These are phyloP conservation scores for Mortierella sp. DNA, from an alignment of 371 early-diverging fungal species.

Conservation along the genomic window DNA sequence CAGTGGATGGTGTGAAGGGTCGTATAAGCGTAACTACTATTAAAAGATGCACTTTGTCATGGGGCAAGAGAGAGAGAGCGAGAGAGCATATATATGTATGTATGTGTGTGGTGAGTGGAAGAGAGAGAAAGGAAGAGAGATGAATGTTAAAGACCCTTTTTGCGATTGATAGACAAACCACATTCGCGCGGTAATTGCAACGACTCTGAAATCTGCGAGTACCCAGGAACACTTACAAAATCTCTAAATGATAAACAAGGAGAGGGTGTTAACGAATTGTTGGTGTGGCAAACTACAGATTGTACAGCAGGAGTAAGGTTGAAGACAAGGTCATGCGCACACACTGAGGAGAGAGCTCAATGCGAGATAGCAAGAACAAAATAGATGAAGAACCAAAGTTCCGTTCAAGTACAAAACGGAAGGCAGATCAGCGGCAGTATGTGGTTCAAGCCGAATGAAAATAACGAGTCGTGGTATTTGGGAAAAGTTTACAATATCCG, in stretches of 20 bases:
- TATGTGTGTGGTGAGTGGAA: not conserved
- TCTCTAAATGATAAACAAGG: not conserved
- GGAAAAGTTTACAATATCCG: too few relatives aligned
- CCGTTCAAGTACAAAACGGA: too few relatives aligned
- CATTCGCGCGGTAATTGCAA: not conserved
- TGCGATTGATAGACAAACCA: not conserved
- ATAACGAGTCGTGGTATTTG: too few relatives aligned
- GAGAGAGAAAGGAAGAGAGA: constrained; percentile 1
- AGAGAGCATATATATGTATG: not conserved
- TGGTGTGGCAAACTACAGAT: not conserved
- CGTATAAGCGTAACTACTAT: not conserved
- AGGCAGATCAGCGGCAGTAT: too few relatives aligned
- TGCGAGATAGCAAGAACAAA: not conserved
- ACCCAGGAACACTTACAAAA: not conserved
- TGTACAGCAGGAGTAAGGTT: not conserved
- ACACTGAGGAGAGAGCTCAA: constrained; percentile 4
- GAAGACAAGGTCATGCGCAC: not conserved
- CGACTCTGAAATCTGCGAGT: not conserved
- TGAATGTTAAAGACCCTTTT: not conserved
- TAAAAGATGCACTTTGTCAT: constrained; percentile 1
- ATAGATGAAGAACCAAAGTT: too few relatives aligned
- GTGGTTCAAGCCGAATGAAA: too few relatives aligned
- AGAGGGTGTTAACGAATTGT: not conserved
- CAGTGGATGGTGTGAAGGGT: constrained; percentile 15
- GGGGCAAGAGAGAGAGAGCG: not conserved